Evolutionary conservation across 768 basidiomycete genomes (phyloP).

Genomic region (Sistotremastrum suecicum): DNA sequence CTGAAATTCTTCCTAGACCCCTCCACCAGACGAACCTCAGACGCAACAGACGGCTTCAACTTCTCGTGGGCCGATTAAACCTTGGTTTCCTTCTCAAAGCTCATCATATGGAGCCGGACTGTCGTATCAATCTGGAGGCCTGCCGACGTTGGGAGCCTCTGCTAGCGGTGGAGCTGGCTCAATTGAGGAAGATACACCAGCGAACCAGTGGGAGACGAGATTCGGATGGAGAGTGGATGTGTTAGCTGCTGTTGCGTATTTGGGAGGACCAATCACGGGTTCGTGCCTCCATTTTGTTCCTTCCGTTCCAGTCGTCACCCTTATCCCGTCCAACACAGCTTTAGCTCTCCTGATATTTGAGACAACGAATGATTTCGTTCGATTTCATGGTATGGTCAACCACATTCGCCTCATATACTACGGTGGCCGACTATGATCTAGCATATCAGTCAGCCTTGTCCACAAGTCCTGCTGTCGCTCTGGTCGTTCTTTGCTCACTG

Average conservation of each 20-base stretch:
- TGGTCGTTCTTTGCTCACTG: constrained; percentile 41
- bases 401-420: neutral
- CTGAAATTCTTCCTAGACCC: constrained; percentile 23
- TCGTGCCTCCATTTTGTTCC: constrained; percentile 10
- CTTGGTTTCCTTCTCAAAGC: constrained; percentile 37
- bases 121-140: constrained; percentile 61
- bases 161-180: constrained; percentile 22
- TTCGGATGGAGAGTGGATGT: constrained; percentile 54
- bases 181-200: constrained; percentile 26
- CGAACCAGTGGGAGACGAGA: constrained; percentile 58
- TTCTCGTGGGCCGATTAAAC: constrained; percentile 19
- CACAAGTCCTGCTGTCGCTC: constrained; percentile 43
- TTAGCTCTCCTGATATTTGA: constrained; percentile 54
- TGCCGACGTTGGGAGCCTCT: constrained; percentile 40
- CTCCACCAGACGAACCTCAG: constrained; percentile 42
- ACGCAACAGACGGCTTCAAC: constrained; percentile 13
- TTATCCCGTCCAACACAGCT: constrained; percentile 24
- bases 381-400: constrained; percentile 51
- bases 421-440: constrained; percentile 16
- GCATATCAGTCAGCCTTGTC: constrained; percentile 71
- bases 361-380: constrained; percentile 61
- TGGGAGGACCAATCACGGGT: constrained; percentile 66
- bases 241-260: constrained; percentile 47
- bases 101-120: constrained; percentile 17
- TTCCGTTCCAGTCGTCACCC: neutral